Conservation (phyloP, 2,329 filamentous ascomycete genomes). For the Teratosphaeria nubilosa region DNA sequence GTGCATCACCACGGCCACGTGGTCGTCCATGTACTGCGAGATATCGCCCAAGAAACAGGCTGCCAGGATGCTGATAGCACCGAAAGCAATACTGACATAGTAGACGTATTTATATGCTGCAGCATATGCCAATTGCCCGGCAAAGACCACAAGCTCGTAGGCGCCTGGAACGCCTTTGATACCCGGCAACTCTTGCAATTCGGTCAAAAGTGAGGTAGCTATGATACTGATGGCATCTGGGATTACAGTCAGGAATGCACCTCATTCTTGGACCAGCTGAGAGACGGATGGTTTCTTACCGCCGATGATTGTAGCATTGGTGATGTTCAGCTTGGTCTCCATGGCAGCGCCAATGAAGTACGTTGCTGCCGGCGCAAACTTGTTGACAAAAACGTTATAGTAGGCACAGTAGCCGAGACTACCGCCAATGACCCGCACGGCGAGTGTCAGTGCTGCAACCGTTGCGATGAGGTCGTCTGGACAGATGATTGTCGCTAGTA, state of each 20-base stretch:
- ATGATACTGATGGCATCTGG: slow-evolving; percentile 44
- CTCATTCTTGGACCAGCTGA: not conserved
- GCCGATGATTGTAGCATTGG: slow-evolving; percentile 32
- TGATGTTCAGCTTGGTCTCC: slow-evolving; percentile 39
- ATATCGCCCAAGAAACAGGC: slow-evolving; percentile 23
- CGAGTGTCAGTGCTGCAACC: slow-evolving; percentile 56
- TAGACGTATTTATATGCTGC: slow-evolving; percentile 21
- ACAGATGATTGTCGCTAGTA: slow-evolving; percentile 52
- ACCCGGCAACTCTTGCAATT: slow-evolving; percentile 41
- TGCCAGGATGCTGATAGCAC: slow-evolving; percentile 18
- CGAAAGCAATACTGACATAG: slow-evolving; percentile 23
- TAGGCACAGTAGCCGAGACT: slow-evolving; percentile 41
- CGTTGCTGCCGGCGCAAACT: slow-evolving; percentile 36
- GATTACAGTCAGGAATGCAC: not conserved
- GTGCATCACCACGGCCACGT: slow-evolving; percentile 34
- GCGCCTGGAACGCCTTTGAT: slow-evolving; percentile 39
- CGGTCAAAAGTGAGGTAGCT: slow-evolving; percentile 40
- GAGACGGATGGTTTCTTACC: not conserved
- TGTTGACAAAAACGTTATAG: slow-evolving; percentile 7
- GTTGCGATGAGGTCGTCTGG: slow-evolving; percentile 62
- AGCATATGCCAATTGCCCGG: slow-evolving; percentile 21
- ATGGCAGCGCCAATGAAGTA: slow-evolving; percentile 44
- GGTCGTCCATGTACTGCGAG: slow-evolving; percentile 25
- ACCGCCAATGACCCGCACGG: slow-evolving; percentile 59
- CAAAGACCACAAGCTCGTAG: slow-evolving; percentile 15